Conservation (phyloP, 345 rosid species). For the Hypericum androsaemum region DNA sequence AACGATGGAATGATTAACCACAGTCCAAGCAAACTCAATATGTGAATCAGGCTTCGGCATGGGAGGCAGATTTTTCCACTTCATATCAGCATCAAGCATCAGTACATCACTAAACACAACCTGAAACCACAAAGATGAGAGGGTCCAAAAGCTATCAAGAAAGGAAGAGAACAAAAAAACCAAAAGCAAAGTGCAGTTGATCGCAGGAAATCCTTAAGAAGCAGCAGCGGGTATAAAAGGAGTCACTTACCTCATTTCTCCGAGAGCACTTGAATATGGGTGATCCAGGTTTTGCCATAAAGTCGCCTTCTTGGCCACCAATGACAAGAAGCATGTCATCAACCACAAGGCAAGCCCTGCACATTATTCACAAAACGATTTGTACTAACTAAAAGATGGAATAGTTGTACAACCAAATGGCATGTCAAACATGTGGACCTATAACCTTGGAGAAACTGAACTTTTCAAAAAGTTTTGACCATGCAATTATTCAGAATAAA, state of each 20-base stretch:
- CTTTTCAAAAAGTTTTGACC: too few relatives aligned
- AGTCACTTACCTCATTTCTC: slow-evolving; percentile 56
- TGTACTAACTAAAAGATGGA: too few relatives aligned
- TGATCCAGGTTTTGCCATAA: slow-evolving; percentile 98
- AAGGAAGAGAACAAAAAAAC: background rate
- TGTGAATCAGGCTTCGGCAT: slow-evolving; percentile 95
- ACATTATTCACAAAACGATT: background rate
- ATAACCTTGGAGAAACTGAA: too few relatives aligned
- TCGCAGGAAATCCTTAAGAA: background rate
- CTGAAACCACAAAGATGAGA: slow-evolving; percentile 27
- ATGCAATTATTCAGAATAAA: too few relatives aligned
- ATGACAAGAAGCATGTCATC: slow-evolving; percentile 61
- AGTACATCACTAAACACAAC: slow-evolving; percentile 77
- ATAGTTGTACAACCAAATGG: too few relatives aligned
- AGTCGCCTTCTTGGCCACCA: slow-evolving; percentile 99
- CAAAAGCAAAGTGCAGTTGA: background rate
- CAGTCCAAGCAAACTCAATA: slow-evolving; percentile 87
- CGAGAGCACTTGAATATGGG: slow-evolving; percentile 95
- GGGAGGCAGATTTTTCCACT: slow-evolving; percentile 72
- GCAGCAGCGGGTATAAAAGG: background rate
- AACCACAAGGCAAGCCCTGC: slow-evolving; percentile 74
- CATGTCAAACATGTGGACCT: too few relatives aligned
- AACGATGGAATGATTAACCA: slow-evolving; percentile 78
- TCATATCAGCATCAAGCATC: slow-evolving; percentile 84
- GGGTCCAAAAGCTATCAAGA: background rate